Evolutionary conservation across 2,329 filamentous ascomycete genomes (phyloP).

Genomic region (Trichocomaceae sp.): DNA sequence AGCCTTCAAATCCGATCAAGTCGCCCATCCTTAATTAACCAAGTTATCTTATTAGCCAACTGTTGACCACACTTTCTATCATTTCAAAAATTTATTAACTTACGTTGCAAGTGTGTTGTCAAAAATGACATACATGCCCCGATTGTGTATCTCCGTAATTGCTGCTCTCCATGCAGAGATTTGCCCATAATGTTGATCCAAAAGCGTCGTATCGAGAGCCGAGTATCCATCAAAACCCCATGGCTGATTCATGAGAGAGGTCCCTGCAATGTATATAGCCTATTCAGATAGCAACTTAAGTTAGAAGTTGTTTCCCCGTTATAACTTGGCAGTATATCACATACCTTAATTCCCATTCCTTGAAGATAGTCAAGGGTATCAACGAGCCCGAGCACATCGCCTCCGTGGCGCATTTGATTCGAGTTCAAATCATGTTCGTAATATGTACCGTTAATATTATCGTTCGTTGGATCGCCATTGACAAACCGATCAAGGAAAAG

Average conservation of each 20-base stretch:
- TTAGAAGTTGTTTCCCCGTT: not conserved
- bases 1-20: constrained; percentile 56
- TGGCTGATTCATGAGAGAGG: constrained; percentile 57
- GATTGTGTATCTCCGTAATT: constrained; percentile 54
- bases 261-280: constrained; percentile 58
- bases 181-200: constrained; percentile 57
- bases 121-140: constrained; percentile 59
- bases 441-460: constrained; percentile 54
- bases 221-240: constrained; percentile 58
- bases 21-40: constrained; percentile 47
- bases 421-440: constrained; percentile 56
- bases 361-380: constrained; percentile 59
- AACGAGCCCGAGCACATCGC: constrained; percentile 52
- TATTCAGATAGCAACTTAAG: constrained; percentile 19
- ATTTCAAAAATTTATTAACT: constrained; percentile 20
- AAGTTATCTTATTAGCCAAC: not conserved
- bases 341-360: constrained; percentile 57
- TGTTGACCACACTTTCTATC: not conserved
- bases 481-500: constrained; percentile 59
- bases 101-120: constrained; percentile 61
- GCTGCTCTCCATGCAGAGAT: constrained; percentile 53
- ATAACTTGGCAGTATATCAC: not conserved
- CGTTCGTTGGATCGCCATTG: constrained; percentile 59
- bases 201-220: constrained; percentile 55
- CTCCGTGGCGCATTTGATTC: constrained; percentile 58